Evolutionary conservation across 208 protist genomes (phyloP).

Genomic region (Wallacemonas collosoma): DNA sequence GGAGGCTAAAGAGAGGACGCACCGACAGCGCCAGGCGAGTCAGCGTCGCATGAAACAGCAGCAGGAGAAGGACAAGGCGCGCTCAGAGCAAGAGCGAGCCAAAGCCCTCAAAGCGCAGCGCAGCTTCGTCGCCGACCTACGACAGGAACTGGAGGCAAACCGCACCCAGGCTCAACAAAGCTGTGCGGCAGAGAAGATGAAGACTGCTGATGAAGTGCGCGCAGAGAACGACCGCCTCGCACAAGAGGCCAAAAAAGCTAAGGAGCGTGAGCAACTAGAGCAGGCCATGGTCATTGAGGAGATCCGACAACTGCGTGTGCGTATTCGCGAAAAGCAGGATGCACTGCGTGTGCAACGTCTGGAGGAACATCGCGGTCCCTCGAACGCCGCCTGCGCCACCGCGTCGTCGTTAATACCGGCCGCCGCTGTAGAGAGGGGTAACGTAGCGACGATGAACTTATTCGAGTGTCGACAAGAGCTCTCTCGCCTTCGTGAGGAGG

Average conservation of each 20-base stretch:
- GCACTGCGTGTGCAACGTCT: conserved; percentile 29
- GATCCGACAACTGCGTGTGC: conserved; percentile 53
- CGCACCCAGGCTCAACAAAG: conserved; percentile 33
- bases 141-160: conserved; percentile 31
- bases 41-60: conserved; percentile 5
- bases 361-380: neutral
- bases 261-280: conserved; percentile 37
- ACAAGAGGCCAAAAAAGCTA: conserved; percentile 34
- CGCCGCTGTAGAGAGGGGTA: neutral
- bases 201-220: conserved; percentile 38
- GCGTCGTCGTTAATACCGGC: neutral
- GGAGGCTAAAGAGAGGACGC: neutral
- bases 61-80: conserved; percentile 29
- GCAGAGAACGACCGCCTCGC: conserved; percentile 41
- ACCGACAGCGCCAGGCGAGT: neutral
- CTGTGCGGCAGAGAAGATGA: conserved; percentile 24
- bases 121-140: conserved; percentile 29
- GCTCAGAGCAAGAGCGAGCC: conserved; percentile 21
- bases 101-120: conserved; percentile 22
- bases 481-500: neutral
- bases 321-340: conserved; percentile 39
- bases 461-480: conserved; percentile 27
- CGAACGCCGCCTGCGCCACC: neutral
- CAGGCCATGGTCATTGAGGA: conserved; percentile 64
- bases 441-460: conserved; percentile 12